Conservation (phyloP, 163 green algal species). For the Volvox carteri region DNA sequence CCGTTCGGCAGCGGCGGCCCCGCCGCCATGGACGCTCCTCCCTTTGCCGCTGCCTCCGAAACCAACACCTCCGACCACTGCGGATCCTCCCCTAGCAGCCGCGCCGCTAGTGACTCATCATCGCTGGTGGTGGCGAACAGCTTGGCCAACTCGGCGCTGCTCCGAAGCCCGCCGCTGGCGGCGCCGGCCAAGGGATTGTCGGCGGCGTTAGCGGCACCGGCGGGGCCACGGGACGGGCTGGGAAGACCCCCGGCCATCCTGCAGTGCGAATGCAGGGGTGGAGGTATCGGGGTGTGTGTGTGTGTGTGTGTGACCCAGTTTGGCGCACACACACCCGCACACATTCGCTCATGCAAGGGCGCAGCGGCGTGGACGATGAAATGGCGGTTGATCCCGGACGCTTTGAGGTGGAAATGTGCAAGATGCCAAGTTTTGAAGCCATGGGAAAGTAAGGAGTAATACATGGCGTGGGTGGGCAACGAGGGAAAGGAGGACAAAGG, state of each 20-base stretch:
- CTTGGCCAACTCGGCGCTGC: not conserved
- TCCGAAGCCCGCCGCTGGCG: not conserved
- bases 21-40: not conserved
- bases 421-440: too few species aligned
- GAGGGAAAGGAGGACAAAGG: too few species aligned
- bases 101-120: not conserved
- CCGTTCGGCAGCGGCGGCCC: not conserved
- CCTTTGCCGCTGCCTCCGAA: not conserved
- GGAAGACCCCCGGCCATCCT: slow-evolving; percentile 44
- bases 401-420: too few species aligned
- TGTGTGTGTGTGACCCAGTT: too few species aligned
- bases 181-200: not conserved
- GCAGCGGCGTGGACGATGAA: too few species aligned
- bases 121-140: not conserved
- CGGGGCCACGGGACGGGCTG: not conserved
- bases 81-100: slow-evolving; percentile 20
- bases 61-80: not conserved
- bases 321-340: too few species aligned
- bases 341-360: too few species aligned
- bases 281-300: too few species aligned
- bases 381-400: too few species aligned
- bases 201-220: too few species aligned
- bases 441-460: too few species aligned
- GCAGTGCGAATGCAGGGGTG: not conserved
- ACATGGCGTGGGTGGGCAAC: too few species aligned